Evolutionary conservation across 805 yeast species (phyloP).

Genomic region (Kuraishia floccosa): DNA sequence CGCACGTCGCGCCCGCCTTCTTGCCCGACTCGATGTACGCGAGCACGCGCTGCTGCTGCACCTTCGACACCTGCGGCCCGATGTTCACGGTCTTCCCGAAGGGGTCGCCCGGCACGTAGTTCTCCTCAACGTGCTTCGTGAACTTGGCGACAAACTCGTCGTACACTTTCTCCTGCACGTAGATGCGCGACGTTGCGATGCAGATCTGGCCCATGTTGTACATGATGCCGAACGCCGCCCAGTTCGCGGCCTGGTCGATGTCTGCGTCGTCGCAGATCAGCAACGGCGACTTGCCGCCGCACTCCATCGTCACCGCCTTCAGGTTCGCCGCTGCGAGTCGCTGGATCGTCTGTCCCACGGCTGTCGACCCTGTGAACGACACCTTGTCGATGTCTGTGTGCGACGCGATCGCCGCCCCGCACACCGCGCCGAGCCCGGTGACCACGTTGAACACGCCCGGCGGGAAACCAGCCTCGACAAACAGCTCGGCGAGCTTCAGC

Average conservation of each 20-base stretch:
- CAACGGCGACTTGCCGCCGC: slow-evolving; percentile 66
- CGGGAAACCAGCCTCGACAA: slow-evolving; percentile 62
- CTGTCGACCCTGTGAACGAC: slow-evolving; percentile 59
- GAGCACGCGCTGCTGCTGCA: slow-evolving; percentile 41
- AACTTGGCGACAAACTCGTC: slow-evolving; percentile 37
- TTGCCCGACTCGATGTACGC: slow-evolving; percentile 32
- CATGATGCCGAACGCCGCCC: slow-evolving; percentile 59
- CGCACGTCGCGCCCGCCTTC: slow-evolving; percentile 40
- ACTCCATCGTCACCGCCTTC: slow-evolving; percentile 57
- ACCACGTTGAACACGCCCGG: slow-evolving; percentile 66
- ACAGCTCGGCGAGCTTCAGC: slow-evolving; percentile 45
- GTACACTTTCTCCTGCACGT: slow-evolving; percentile 43
- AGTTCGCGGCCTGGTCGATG: slow-evolving; percentile 51
- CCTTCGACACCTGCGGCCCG: slow-evolving; percentile 53
- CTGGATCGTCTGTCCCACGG: slow-evolving; percentile 57
- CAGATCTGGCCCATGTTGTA: slow-evolving; percentile 60
- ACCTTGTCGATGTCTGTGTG: slow-evolving; percentile 49
- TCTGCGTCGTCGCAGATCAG: slow-evolving; percentile 55
- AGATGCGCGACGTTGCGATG: slow-evolving; percentile 54
- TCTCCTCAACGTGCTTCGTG: slow-evolving; percentile 30
- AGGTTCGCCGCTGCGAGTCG: slow-evolving; percentile 47
- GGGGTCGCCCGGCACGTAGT: slow-evolving; percentile 47
- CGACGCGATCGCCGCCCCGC: slow-evolving; percentile 56
- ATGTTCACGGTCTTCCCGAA: slow-evolving; percentile 33
- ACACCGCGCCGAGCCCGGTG: slow-evolving; percentile 57